Evolutionary conservation across 2,329 filamentous ascomycete genomes (phyloP), one percentile per base, ranked within the genome.

Genomic region (Juglanconis oblonga): DNA sequence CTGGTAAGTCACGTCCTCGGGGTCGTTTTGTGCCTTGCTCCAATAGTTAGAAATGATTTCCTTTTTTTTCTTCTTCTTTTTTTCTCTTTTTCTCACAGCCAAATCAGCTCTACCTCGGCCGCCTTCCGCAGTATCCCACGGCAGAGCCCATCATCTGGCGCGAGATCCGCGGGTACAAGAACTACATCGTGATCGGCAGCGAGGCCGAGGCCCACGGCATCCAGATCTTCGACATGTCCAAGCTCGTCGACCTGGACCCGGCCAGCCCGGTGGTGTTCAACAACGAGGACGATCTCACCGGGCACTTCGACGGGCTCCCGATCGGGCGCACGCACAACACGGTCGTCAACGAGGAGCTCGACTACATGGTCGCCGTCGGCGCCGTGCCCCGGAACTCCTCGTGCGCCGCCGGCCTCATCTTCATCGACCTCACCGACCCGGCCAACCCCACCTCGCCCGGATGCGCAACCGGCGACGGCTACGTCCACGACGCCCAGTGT

Each of bases 171-270:
- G 74, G 76, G 17, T 73, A 76, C 66, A 72, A 76, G 58, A 68
- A 72, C 60, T 78, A 76, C 58, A 73, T 75, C 55, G 71, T 76
- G 61, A 75, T 78, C 36, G 76, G 76, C 7, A 71, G 72, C 47
- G 76, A 78, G 64, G 78, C 81, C 0, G 62, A 65, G 6, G 69
- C 73, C 57, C 85, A 87, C 67, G 81, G 82, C 52, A 77, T 88
- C 31, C 85, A 88, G 69, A 81, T 87, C 68, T 88, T 88, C 64
- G 84, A 88, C 68, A 77, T 87, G 76, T 81, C 74, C 66, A 86
- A 80, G 74, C 75, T 85, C 3, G 68, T 79, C 36, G 69, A 70
- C 31, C 66, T 83, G 50, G 71, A 80, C 66, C 74, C 78, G 0
- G 67, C 75, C 5, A 72, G 69, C 14, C 76, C 71, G 36, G 68